Evolutionary conservation across 306 rosid species (phyloP).

Genomic region (Argentina anserina): DNA sequence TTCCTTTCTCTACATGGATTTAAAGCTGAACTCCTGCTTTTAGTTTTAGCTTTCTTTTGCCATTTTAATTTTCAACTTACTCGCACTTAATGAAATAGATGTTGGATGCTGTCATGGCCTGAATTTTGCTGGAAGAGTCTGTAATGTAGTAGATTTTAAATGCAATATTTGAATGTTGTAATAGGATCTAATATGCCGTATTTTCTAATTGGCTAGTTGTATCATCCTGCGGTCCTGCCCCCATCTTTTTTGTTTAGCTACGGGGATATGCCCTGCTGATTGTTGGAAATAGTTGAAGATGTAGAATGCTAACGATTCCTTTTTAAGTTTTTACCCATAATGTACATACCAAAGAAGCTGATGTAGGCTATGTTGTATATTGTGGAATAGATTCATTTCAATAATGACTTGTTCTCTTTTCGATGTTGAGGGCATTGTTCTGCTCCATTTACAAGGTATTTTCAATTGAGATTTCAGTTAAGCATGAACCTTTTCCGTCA

Average conservation of each 20-base stretch:
- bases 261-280: slow-evolving; percentile 33
- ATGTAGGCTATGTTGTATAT: slow-evolving; percentile 35
- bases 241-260: slow-evolving; percentile 17
- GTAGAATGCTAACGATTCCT: slow-evolving; percentile 62
- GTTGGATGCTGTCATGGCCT: slow-evolving; percentile 68
- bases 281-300: slow-evolving; percentile 37
- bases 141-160: slow-evolving; percentile 56
- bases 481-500: background rate
- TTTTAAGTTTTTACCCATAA: slow-evolving; percentile 23
- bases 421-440: background rate
- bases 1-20: slow-evolving; percentile 33
- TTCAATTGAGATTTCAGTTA: background rate
- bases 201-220: slow-evolving; percentile 45
- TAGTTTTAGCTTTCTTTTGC: slow-evolving; percentile 47
- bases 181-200: slow-evolving; percentile 55
- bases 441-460: background rate
- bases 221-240: slow-evolving; percentile 42
- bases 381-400: slow-evolving; percentile 20
- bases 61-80: slow-evolving; percentile 45
- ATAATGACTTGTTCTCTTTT: background rate
- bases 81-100: slow-evolving; percentile 51
- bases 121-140: slow-evolving; percentile 53
- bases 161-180: slow-evolving; percentile 60
- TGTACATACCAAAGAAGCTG: slow-evolving; percentile 1
- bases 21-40: slow-evolving; percentile 46